Conservation (phyloP, 2,329 filamentous ascomycete species). For the Aureobasidium leucospermi region DNA sequence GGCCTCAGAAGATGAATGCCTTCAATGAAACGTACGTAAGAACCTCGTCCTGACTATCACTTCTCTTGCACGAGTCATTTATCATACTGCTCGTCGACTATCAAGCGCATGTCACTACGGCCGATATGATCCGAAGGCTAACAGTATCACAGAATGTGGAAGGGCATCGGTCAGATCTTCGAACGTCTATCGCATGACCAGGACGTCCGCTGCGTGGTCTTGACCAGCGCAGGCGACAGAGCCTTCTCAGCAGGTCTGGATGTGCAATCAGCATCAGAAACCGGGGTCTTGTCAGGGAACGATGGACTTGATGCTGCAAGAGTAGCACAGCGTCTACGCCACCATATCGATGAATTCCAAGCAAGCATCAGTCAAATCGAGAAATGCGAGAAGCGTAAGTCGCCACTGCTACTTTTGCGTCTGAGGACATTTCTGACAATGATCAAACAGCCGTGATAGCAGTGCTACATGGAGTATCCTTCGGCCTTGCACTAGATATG, state of each 20-base stretch:
- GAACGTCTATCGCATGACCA: constrained; percentile 62
- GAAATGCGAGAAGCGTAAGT: constrained; percentile 68
- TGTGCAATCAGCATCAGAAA: constrained; percentile 37
- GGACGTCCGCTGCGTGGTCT: constrained; percentile 66
- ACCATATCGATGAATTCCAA: constrained; percentile 74
- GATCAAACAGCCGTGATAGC: constrained; percentile 60
- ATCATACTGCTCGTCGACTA: background rate
- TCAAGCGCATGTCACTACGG: background rate
- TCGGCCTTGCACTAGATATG: constrained; percentile 69
- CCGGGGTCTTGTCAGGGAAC: constrained; percentile 4
- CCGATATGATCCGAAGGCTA: background rate
- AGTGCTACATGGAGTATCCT: constrained; percentile 69
- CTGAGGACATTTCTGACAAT: constrained; percentile 24
- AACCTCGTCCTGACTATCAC: background rate
- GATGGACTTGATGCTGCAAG: constrained; percentile 13
- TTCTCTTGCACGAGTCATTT: constrained; percentile 1
- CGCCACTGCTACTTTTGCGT: background rate
- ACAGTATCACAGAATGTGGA: constrained; percentile 61
- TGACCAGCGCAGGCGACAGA: constrained; percentile 72
- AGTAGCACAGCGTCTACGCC: constrained; percentile 44
- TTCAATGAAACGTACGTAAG: constrained; percentile 59
- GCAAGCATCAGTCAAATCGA: constrained; percentile 68
- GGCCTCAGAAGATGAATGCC: constrained; percentile 78
- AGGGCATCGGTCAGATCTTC: constrained; percentile 70
- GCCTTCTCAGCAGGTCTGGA: constrained; percentile 86